Evolutionary conservation across 495 filamentous ascomycete species (phyloP).

Genomic region (Umbilicaria muhlenbergii): DNA sequence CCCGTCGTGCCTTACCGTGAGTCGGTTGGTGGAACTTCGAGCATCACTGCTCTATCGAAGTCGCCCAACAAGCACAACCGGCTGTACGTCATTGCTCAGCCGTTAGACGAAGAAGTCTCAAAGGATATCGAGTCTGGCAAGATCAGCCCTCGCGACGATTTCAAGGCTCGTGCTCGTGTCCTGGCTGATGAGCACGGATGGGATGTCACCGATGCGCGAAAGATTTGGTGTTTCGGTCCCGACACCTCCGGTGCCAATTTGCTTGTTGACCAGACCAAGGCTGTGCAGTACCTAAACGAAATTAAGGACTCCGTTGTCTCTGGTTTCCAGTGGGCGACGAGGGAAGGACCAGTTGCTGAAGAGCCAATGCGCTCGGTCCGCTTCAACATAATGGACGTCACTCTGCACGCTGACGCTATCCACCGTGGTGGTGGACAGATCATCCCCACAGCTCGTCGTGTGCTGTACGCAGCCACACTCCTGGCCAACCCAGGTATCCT

Average conservation of each 20-base stretch:
- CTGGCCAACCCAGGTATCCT: slow-evolving; percentile 80
- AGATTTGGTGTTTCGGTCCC: slow-evolving; percentile 99
- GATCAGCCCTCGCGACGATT: slow-evolving; percentile 91
- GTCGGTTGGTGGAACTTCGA: slow-evolving; percentile 66
- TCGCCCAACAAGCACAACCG: slow-evolving; percentile 99
- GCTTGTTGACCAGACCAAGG: slow-evolving; percentile 99
- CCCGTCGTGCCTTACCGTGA: slow-evolving; percentile 97
- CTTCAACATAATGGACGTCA: slow-evolving; percentile 99
- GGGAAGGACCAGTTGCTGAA: slow-evolving; percentile 93
- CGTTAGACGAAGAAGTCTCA: slow-evolving; percentile 78
- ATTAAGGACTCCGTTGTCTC: slow-evolving; percentile 99
- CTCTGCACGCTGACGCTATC: slow-evolving; percentile 98
- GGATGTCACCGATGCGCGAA: slow-evolving; percentile 99
- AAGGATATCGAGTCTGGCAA: slow-evolving; percentile 83
- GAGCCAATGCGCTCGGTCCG: slow-evolving; percentile 94
- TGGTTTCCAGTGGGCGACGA: slow-evolving; percentile 98
- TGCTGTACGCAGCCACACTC: slow-evolving; percentile 81
- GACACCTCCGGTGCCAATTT: slow-evolving; percentile 96
- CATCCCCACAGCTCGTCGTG: slow-evolving; percentile 96
- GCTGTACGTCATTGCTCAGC: slow-evolving; percentile 85
- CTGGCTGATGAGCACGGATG: slow-evolving; percentile 95
- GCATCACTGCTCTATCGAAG: slow-evolving; percentile 96
- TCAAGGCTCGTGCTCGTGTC: slow-evolving; percentile 96
- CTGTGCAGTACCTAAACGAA: slow-evolving; percentile 99
- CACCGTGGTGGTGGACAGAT: slow-evolving; percentile 98